These are phyloP conservation scores for Acacia concinna DNA, from an alignment of 331 rosid species.

Conservation along the genomic window DNA sequence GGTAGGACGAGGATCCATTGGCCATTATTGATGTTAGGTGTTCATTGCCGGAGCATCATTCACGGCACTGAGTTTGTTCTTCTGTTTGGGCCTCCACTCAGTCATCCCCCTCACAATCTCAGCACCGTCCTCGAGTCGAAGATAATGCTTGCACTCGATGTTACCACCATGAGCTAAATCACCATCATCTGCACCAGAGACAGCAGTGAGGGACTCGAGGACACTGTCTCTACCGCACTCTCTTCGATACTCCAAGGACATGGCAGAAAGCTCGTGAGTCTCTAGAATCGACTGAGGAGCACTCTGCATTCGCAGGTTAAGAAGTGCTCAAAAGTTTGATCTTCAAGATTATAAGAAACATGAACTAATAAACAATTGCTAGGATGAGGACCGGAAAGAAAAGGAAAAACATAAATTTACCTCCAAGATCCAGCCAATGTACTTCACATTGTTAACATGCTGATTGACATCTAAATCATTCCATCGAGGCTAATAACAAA, in stretches of 20 bases:
- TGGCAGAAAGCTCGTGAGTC: conserved; percentile 73
- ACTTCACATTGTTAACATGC: conserved; percentile 98
- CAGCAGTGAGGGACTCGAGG: conserved; percentile 70
- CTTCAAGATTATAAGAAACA: conserved; percentile 19
- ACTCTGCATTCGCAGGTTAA: conserved; percentile 54
- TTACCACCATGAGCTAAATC: conserved; percentile 43
- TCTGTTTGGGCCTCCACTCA: conserved; percentile 78
- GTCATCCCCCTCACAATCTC: conserved; percentile 94
- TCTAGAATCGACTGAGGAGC: conserved; percentile 84
- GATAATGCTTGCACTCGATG: conserved; percentile 84
- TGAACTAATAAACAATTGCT: not conserved
- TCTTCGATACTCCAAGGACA: conserved; percentile 92
- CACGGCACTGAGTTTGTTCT: conserved; percentile 40
- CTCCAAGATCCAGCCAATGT: conserved; percentile 99
- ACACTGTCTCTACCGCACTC: conserved; percentile 94
- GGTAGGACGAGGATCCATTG: conserved; percentile 27
- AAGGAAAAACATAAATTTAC: conserved; percentile 40
- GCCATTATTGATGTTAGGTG: conserved; percentile 28
- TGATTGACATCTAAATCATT: conserved; percentile 88
- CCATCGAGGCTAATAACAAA: conserved; percentile 81
- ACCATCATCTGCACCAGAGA: conserved; percentile 50
- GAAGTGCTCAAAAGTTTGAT: not conserved
- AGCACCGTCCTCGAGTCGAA: conserved; percentile 75
- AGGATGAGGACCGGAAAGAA: not conserved
- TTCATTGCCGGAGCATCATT: conserved; percentile 53